Evolutionary conservation across 306 rosid species (phyloP).

Genomic region (Malus fusca): DNA sequence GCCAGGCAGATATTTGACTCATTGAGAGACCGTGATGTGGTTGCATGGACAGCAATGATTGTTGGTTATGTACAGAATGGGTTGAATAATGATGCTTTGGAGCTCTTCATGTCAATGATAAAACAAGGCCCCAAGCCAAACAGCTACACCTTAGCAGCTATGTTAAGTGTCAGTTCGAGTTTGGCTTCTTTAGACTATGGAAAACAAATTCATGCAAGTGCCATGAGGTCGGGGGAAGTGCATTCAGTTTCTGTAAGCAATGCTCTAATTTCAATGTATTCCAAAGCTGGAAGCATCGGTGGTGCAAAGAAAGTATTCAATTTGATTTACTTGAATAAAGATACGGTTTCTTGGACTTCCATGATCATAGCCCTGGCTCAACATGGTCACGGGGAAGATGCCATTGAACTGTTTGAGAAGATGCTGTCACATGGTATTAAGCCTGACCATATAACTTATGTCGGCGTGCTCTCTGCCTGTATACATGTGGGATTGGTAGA

Average conservation of each 20-base stretch:
- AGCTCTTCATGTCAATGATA: conserved; percentile 62
- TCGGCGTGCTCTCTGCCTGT: conserved; percentile 83
- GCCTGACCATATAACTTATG: conserved; percentile 82
- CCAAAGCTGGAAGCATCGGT: conserved; percentile 69
- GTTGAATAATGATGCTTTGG: conserved; percentile 50
- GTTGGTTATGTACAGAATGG: conserved; percentile 77
- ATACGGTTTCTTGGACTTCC: conserved; percentile 74
- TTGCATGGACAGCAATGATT: conserved; percentile 92
- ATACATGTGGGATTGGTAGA: conserved; percentile 73
- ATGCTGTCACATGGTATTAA: conserved; percentile 55
- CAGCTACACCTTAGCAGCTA: conserved; percentile 61
- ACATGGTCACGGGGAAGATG: conserved; percentile 81
- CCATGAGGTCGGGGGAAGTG: conserved; percentile 52
- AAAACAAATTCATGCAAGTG: conserved; percentile 69
- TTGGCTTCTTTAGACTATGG: conserved; percentile 73
- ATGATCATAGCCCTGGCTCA: conserved; percentile 83
- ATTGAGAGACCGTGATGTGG: conserved; percentile 50
- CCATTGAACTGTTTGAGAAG: conserved; percentile 68
- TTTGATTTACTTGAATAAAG: conserved; percentile 30
- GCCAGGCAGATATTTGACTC: conserved; percentile 79
- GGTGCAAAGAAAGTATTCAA: conserved; percentile 59
- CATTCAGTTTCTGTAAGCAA: conserved; percentile 70
- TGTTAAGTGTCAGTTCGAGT: conserved; percentile 63
- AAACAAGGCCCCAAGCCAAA: conserved; percentile 69
- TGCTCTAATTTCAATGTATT: conserved; percentile 76